Base-by-base conservation (phyloP, 1,284 basidiomycete species). In the Apiotrichum sp. region DNA sequence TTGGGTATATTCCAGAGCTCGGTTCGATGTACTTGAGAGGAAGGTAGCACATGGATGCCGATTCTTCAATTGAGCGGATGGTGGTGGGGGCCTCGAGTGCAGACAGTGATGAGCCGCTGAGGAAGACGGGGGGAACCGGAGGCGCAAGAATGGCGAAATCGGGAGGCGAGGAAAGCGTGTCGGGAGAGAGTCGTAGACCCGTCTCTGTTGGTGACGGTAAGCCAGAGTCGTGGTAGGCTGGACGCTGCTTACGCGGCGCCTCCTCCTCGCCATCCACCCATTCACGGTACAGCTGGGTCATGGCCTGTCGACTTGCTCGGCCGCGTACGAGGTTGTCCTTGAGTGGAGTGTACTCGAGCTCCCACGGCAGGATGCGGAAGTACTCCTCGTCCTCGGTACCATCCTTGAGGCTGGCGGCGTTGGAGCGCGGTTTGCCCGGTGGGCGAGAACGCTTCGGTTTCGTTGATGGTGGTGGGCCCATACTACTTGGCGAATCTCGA, bases 71-170 rank as follows among this genome's bases (percentile, higher is more conserved):
- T 1, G 65, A 46, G 31, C 67, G 62, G 34, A 76, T 59, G 22
- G 58, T 56, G 0, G 59, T 65, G 2, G 64, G 50, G 0, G 61
- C 47, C 2, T 61, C 65, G 6, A 73, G 59, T 3, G 59, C 48
- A 3, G 62, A 57, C 29, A 75, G 65, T 44, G 65, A 61, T 2
- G 62, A 33, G 5, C 70, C 70, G 6, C 62, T 52, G 38, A 77
- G 63, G 42, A 61, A 64, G n/a, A 71, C 68, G 0, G 75, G 76
- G 2, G 76, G 76, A 6, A 76, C 54, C 4, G 71, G 70, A 8
- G 75, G 68, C 13, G 69, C 66, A 65, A 76, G 62, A 69, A 80
- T 59, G 69, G 77, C 36, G 73, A 81, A 72, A 75, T 82, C 52
- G 71, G 81, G 66, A 1, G 63, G 45, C 9, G 68, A 63, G 29